Conservation (phyloP, 1,284 basidiomycete genomes). For the Leccinum subrobustum region DNA sequence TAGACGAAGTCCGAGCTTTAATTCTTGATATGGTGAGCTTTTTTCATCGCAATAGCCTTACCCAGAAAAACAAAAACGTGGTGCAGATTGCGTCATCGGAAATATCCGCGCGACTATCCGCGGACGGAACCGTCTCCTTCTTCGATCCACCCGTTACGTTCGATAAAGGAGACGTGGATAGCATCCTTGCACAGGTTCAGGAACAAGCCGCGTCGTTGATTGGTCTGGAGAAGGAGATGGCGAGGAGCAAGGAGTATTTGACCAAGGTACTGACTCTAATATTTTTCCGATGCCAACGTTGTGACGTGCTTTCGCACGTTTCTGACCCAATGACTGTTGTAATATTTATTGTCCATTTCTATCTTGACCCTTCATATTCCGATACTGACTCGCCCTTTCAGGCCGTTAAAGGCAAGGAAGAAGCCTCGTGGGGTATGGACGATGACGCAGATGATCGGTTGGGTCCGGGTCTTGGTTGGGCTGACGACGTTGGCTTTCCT, state of each 20-base stretch:
- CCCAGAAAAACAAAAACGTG: background rate
- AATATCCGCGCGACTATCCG: constrained; percentile 63
- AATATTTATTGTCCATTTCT: background rate
- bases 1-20: constrained; percentile 55
- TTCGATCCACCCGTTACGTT: constrained; percentile 60
- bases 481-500: constrained; percentile 27
- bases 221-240: constrained; percentile 56
- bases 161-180: constrained; percentile 64
- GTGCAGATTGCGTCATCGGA: constrained; percentile 66
- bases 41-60: background rate
- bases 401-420: constrained; percentile 36
- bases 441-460: constrained; percentile 31
- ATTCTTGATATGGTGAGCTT: constrained; percentile 66
- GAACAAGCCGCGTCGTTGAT: constrained; percentile 50
- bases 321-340: background rate
- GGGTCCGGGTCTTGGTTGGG: constrained; percentile 21
- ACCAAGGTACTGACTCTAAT: constrained; percentile 46
- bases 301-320: background rate
- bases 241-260: constrained; percentile 63
- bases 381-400: constrained; percentile 9
- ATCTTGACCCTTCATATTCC: background rate
- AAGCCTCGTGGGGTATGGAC: constrained; percentile 30
- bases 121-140: constrained; percentile 70
- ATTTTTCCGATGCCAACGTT: background rate
- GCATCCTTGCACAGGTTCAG: constrained; percentile 60